Evolutionary conservation across 768 basidiomycete species (phyloP), one percentile per base, ranked within the genome.

Genomic region (Pisolithus albus): DNA sequence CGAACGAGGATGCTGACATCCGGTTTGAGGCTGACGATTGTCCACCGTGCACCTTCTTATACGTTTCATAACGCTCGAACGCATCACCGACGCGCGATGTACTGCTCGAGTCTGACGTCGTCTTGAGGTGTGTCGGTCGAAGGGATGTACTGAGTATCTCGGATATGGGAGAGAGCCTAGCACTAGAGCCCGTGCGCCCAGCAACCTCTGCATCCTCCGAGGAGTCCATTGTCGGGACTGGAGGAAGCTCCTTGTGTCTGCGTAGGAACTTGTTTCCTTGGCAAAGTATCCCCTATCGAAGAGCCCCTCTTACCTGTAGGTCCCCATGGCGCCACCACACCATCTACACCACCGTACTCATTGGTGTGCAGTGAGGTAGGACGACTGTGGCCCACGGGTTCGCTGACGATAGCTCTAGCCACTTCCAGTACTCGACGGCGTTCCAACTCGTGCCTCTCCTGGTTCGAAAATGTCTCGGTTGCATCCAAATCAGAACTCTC

Each of bases 341-440:
- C 21, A 4, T 23, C 21, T 23, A 23, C 21, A 23, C 21, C 21
- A 23, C 21, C 21, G 21, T 23, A 23, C 21, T 4, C 21, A 23
- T 23, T 23, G 21, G 21, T 23, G 18, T 18, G 19, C 18, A 4
- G 18, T 8, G 42, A 11, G n/a, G 3, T 4, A 13, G 8, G 5
- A 26, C 13, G 16, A 26, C 30, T 26, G 43, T 44, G 16, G 9
- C 9, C 23, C 16, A n/a, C 15, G 24, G 16, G 26, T 24, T 28
- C 24, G 11, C 26, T 82, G 43, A 95, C 76, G 51, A 91, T 82
- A 23, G 95, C 71, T 2, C 94, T 94, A 0, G 92, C 92, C 0
- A 89, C 88, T 62, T 90, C 83, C n/a, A 97, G 72, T 6, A 96
- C 90, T n/a, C 85, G 77, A 57, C 82, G 82, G 21, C 89, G 75